Conservation (phyloP, 75 land plant species). For the Chamaecyparis obtusa region DNA sequence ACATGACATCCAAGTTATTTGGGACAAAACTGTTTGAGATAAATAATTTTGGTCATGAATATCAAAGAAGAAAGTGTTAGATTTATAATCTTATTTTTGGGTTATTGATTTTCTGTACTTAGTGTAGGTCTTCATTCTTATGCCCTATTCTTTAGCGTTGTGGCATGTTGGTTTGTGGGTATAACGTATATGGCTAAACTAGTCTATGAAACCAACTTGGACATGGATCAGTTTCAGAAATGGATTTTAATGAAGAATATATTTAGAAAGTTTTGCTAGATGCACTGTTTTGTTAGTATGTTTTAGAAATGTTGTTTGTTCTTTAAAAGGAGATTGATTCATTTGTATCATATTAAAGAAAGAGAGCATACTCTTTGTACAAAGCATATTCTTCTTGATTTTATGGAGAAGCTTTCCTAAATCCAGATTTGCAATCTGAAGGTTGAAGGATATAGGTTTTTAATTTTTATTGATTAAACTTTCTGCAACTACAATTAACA, state of each 20-base stretch:
- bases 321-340: not conserved
- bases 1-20: no score
- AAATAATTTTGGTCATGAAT: no score
- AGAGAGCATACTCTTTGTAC: not conserved
- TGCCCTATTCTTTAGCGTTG: not conserved
- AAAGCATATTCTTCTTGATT: not conserved
- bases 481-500: not conserved
- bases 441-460: not conserved
- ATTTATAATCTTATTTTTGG: not conserved
- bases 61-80: not conserved
- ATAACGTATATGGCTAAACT: not conserved
- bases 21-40: no score
- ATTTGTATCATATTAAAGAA: not conserved
- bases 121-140: not conserved
- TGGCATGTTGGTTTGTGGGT: not conserved
- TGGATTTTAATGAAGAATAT: not conserved
- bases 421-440: not conserved
- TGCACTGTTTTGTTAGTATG: not conserved
- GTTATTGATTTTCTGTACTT: not conserved
- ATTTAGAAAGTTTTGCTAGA: not conserved
- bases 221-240: not conserved
- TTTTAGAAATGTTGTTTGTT: not conserved
- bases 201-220: not conserved
- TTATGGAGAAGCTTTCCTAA: not conserved
- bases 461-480: no score